phyloP scores from a whole-genome alignment of 495 filamentous ascomycete genomes.

The Usnea hakonensis region DNA sequence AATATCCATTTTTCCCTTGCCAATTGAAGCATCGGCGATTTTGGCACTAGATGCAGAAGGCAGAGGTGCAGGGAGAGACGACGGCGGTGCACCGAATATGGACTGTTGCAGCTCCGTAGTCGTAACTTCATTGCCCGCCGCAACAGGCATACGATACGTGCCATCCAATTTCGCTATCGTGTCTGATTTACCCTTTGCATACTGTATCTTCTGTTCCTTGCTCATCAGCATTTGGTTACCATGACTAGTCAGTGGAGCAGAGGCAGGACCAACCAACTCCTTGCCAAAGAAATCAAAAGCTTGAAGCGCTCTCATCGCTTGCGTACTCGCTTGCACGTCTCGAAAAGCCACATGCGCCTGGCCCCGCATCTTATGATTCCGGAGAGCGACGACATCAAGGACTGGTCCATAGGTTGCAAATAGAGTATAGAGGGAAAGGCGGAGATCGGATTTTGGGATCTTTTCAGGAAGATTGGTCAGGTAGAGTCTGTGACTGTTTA shows the following conservation, averaged over 20 bases:
- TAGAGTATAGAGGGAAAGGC: constrained; percentile 78
- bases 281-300: constrained; percentile 82
- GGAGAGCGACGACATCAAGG: constrained; percentile 86
- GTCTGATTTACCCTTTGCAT: constrained; percentile 80
- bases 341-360: constrained; percentile 90
- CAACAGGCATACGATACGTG: constrained; percentile 61
- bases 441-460: constrained; percentile 75
- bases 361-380: constrained; percentile 83
- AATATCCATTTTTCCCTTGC: neutral
- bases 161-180: constrained; percentile 84
- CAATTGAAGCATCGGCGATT: constrained; percentile 27
- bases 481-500: constrained; percentile 58
- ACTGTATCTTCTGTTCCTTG: constrained; percentile 63
- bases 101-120: constrained; percentile 73
- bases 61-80: constrained; percentile 33
- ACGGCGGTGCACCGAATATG: constrained; percentile 66
- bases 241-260: neutral
- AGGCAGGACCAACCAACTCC: constrained; percentile 59
- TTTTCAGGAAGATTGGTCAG: constrained; percentile 78
- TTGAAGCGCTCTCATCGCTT: constrained; percentile 81
- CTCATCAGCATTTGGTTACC: neutral
- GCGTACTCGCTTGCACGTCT: constrained; percentile 77
- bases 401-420: constrained; percentile 92
- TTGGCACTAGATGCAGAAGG: constrained; percentile 34
- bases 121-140: constrained; percentile 41